Conservation (phyloP, 2,329 filamentous ascomycete species). For the Ceratocystis lukuohia region DNA sequence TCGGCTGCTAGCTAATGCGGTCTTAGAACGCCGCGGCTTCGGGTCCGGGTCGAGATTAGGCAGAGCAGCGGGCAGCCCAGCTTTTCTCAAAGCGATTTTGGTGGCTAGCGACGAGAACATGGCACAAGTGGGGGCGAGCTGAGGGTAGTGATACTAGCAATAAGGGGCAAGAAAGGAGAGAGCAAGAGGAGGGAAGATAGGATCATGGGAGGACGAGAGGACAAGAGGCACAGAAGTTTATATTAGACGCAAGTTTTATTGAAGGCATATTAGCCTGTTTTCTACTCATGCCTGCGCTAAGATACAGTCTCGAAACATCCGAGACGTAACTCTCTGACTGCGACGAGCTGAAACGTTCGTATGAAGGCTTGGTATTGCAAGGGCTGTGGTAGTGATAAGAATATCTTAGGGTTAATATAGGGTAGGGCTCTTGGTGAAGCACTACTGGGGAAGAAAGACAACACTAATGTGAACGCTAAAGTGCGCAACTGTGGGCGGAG, state of each 20-base stretch:
- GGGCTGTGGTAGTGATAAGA: background rate
- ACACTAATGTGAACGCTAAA: too few relatives aligned
- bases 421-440: too few relatives aligned
- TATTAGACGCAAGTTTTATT: background rate
- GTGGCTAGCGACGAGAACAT: constrained; percentile 46
- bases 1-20: constrained; percentile 22
- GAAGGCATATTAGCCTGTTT: background rate
- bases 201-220: background rate
- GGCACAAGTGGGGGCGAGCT: constrained; percentile 8
- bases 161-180: background rate
- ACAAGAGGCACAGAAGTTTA: background rate
- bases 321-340: background rate
- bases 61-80: constrained; percentile 39
- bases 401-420: background rate
- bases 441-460: too few relatives aligned
- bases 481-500: too few relatives aligned
- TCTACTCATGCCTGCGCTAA: background rate
- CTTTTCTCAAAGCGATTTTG: constrained; percentile 45
- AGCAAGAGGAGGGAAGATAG: background rate
- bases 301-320: background rate
- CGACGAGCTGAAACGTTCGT: background rate
- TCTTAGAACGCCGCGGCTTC: constrained; percentile 19
- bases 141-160: background rate
- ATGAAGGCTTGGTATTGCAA: background rate
- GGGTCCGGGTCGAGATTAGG: constrained; percentile 30